A percentile compares a stretch with the other conserved stretches of the same genome.
Evolutionary conservation across 345 rosid genomes (phyloP).

Genomic region (Salix viminalis): DNA sequence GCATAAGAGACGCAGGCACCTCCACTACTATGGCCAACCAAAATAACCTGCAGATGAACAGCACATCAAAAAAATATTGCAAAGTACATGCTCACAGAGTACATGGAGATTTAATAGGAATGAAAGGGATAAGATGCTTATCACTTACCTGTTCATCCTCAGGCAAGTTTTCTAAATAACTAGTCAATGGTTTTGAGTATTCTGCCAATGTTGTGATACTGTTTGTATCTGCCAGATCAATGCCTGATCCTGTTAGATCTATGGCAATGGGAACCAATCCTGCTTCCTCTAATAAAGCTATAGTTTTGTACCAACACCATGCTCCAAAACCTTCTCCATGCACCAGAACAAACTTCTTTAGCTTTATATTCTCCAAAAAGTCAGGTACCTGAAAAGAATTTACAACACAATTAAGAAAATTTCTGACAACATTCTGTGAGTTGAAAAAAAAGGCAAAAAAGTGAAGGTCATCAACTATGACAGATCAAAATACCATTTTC

Average conservation of each 20-base stretch:
- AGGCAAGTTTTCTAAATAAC: conserved; percentile 56
- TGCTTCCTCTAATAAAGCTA: conserved; percentile 78
- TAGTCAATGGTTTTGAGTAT: conserved; percentile 73
- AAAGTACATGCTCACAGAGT: neutral
- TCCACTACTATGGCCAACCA: conserved; percentile 88
- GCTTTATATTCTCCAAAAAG: conserved; percentile 53
- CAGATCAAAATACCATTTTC: neutral
- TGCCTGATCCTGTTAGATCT: conserved; percentile 86
- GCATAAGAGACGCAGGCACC: conserved; percentile 88
- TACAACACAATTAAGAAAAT: neutral
- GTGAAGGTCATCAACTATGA: neutral
- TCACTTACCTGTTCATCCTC: conserved; percentile 81
- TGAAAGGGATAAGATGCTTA: neutral
- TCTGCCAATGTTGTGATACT: conserved; percentile 64
- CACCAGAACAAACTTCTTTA: conserved; percentile 58
- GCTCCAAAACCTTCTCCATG: conserved; percentile 99
- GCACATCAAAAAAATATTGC: neutral
- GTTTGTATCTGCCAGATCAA: conserved; percentile 63
- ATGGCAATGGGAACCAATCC: conserved; percentile 66
- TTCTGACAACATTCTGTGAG: neutral
- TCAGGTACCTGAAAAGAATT: conserved; percentile 51
- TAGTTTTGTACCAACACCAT: conserved; percentile 97
- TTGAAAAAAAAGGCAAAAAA: neutral
- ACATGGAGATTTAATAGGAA: neutral
- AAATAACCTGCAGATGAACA: conserved; percentile 53